Conservation (phyloP, 768 basidiomycete species). For the Boletus rubescentipes region DNA sequence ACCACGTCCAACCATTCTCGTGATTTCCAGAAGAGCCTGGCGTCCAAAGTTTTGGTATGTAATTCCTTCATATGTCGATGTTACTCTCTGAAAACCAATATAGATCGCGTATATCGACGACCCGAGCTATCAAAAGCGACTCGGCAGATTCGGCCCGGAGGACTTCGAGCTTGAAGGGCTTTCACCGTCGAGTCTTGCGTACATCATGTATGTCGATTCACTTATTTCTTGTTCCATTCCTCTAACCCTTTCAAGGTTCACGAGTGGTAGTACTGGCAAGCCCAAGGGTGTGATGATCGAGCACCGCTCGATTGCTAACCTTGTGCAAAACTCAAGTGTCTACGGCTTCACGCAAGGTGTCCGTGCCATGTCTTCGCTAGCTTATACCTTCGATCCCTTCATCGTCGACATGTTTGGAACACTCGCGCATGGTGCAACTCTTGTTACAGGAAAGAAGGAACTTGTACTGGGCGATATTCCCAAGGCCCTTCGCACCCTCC, state of each 20-base stretch:
- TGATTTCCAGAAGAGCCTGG: slow-evolving; percentile 22
- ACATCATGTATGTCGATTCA: slow-evolving; percentile 25
- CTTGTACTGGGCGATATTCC: slow-evolving; percentile 32
- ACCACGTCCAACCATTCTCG: slow-evolving; percentile 27
- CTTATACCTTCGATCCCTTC: slow-evolving; percentile 32
- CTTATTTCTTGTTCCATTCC: neutral
- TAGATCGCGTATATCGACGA: slow-evolving; percentile 32
- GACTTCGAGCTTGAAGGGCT: slow-evolving; percentile 21
- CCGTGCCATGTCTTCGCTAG: slow-evolving; percentile 29
- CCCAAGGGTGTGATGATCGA: slow-evolving; percentile 26
- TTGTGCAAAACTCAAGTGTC: slow-evolving; percentile 20
- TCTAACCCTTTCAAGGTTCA: slow-evolving; percentile 15
- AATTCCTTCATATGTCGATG: neutral
- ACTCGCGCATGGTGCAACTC: slow-evolving; percentile 20
- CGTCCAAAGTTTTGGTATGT: slow-evolving; percentile 24
- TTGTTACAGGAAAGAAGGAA: slow-evolving; percentile 24
- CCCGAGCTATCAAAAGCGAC: slow-evolving; percentile 25
- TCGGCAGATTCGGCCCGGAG: slow-evolving; percentile 15
- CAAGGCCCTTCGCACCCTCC: slow-evolving; percentile 27
- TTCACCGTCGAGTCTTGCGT: slow-evolving; percentile 22
- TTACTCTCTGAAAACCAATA: neutral
- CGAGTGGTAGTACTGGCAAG: slow-evolving; percentile 25
- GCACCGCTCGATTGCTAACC: slow-evolving; percentile 21
- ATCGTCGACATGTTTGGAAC: slow-evolving; percentile 19
- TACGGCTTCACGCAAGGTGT: slow-evolving; percentile 24